Base-by-base conservation (phyloP, 1,139 yeast species). In the Geotrichum klebahnii region DNA sequence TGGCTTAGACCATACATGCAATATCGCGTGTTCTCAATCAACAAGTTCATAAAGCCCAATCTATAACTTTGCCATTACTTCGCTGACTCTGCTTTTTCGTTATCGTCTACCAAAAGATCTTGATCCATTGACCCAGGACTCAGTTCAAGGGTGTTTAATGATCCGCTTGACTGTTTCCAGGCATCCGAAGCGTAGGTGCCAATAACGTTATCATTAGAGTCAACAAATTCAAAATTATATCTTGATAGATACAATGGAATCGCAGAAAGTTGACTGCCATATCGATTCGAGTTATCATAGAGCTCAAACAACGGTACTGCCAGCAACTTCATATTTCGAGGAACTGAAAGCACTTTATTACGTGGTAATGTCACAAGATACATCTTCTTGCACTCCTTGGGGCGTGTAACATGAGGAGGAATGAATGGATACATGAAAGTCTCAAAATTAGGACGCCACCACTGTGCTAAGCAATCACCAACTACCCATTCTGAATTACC, bases 371-470 rank as follows among this genome's bases (percentile, higher is more conserved):
- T 62, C 16, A 67, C 64, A 31, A 69, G 48, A 48, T 63, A 66
- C 47, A 66, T 57, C 57, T 69, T 68, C 36, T 65, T 64, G 53
- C 70, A 60, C 52, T 70, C 73, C 53, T 66, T 67, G 23, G 69
- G 69, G 5, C 65, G 60, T 5, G 69, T 57, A 17, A 67, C 61
- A 51, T 68, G 71, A 3, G 67, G 66, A 2, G 72, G 68, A 32
- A 67, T 59, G 50, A 67, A 70, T 12, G 74, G 73, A 49, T 70
- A 70, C 53, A 66, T 63, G 52, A 60, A 61, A 2, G 61, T 60
- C 31, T 66, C 69, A 34, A 61, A 59, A 44, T 68, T 67, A 3
- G 72, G 72, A 50, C 73, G 63, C 67, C 70, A 69, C 72, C 72
- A 69, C 49, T 66, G 70, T 1, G 67, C 67, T 12, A 69, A 42